These are phyloP conservation scores for Xylaria sp. DNA, from an alignment of 2,329 filamentous ascomycete species.

Conservation along the genomic window DNA sequence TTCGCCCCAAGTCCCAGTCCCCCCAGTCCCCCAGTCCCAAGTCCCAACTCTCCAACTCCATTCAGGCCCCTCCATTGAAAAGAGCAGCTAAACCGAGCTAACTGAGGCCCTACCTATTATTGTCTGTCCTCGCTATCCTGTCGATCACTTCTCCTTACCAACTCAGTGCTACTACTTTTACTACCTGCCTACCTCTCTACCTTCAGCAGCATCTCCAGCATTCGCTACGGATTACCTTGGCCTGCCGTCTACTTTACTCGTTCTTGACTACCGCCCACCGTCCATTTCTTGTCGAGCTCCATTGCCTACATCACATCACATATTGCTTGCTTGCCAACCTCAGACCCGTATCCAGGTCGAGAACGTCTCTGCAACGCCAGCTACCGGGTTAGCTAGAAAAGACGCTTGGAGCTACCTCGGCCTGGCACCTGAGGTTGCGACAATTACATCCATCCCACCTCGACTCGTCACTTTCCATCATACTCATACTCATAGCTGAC, in stretches of 20 bases:
- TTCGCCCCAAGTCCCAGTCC: too few species aligned
- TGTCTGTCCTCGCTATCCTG: too few species aligned
- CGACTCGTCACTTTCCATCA: not conserved
- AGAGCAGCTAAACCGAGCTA: slow-evolving; percentile 1
- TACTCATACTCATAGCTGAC: too few species aligned
- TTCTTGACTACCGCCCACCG: not conserved
- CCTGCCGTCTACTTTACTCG: too few species aligned
- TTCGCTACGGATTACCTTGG: too few species aligned
- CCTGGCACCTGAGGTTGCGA: slow-evolving; percentile 2
- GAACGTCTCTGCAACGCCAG: slow-evolving; percentile 32
- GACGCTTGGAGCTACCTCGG: slow-evolving; percentile 36
- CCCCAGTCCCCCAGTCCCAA: too few species aligned
- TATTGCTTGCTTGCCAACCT: not conserved
- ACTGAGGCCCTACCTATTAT: not conserved
- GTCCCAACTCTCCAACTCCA: not conserved
- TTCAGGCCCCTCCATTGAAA: not conserved
- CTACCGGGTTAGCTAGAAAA: slow-evolving; percentile 23
- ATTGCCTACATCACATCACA: not conserved
- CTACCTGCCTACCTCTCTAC: slow-evolving; percentile 16
- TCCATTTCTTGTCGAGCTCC: not conserved
- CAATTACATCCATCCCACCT: slow-evolving; percentile 12
- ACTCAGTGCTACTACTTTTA: not conserved
- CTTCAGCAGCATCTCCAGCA: not conserved
- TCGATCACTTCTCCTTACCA: not conserved
- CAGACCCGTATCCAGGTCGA: not conserved